Evolutionary conservation across 2,329 filamentous ascomycete species (phyloP).

Genomic region (Purpureocillium lavendulum): DNA sequence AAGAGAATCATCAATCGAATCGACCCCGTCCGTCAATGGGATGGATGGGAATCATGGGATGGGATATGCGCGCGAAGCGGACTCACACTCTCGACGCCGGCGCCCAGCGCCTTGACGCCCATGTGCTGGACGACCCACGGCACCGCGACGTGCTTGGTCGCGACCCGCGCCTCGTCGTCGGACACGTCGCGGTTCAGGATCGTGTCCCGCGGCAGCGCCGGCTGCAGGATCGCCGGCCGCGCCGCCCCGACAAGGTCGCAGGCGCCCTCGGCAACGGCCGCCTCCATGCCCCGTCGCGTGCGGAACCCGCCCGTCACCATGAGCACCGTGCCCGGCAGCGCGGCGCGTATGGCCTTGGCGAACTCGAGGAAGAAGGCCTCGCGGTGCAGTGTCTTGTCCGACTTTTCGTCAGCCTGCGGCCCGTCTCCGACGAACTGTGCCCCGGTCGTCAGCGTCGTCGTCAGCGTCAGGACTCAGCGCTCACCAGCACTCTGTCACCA

Average conservation of each 20-base stretch:
- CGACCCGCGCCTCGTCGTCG: conserved; percentile 23
- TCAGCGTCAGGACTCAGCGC: too few relatives aligned
- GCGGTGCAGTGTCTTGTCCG: conserved; percentile 34
- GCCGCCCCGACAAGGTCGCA: conserved; percentile 34
- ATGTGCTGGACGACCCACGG: conserved; percentile 14
- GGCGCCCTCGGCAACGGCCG: conserved; percentile 24
- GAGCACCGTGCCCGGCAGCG: conserved; percentile 34
- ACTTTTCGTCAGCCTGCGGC: not conserved
- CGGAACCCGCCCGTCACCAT: conserved; percentile 59
- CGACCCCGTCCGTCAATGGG: too few relatives aligned
- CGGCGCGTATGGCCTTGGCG: conserved; percentile 37
- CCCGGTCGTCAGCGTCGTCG: too few relatives aligned
- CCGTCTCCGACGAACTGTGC: too few relatives aligned
- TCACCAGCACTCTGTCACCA: too few relatives aligned
- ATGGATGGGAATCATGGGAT: too few relatives aligned
- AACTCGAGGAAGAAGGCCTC: conserved; percentile 66
- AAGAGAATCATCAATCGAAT: too few relatives aligned
- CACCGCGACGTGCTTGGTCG: conserved; percentile 13
- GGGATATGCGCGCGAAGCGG: too few relatives aligned
- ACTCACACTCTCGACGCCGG: conserved; percentile 9
- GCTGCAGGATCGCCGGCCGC: conserved; percentile 28
- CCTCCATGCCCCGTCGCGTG: conserved; percentile 31
- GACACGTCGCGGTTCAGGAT: conserved; percentile 24
- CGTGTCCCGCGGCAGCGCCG: conserved; percentile 22
- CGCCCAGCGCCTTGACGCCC: conserved; percentile 6